Evolutionary conservation across 768 basidiomycete genomes (phyloP), one percentile per base, ranked within the genome.

Genomic region (Russula emetica): DNA sequence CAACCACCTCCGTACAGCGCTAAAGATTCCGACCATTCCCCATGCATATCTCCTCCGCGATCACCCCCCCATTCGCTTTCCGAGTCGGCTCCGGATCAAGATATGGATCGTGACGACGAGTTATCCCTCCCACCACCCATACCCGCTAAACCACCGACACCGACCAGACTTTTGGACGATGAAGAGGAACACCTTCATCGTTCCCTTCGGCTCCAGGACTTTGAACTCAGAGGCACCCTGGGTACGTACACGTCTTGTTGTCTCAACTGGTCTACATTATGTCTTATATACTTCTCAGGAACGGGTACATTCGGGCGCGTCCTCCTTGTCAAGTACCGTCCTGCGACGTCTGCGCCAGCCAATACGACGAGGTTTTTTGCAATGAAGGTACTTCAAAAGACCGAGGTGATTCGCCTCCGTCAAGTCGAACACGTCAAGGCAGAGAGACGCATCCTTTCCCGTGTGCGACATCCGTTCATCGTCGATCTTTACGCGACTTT

Each of bases 391-490:
- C 82, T 95, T 45, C 86, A 85, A 66, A 95, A 96, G 75, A 82
- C 83, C 4, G 90, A 93, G 68, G 86, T 94, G 60, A 88, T 94
- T 56, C 85, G 87, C 54, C 82, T 98, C 55, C 90, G 95, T 51
- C 97, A 99, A 73, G 91, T 98, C 58, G 94, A 98, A 73, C 97
- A 99, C 74, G 95, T 98, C 71, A 98, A 96, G 71, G 93, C 92
- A 10, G 97, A 99, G 73, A 86, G 95, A 24, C 87, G 88, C 71
- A 98, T 98, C 68, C 85, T 99, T 40, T 92, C 92, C 22, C 85
- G 88, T 38, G 87, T 97, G 49, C 85, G 88, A 52, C 94, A 98
- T 72, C 94, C 95, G 2, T 98, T 98, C 76, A 85, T 99, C 66
- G 95, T 99, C 66, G 94, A 98, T 70, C 85, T 99, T 67, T 96